Evolutionary conservation across 169 alveolate genomes (phyloP), one percentile per base, ranked within the genome.

Genomic region (Cryptosporidium sp.): DNA sequence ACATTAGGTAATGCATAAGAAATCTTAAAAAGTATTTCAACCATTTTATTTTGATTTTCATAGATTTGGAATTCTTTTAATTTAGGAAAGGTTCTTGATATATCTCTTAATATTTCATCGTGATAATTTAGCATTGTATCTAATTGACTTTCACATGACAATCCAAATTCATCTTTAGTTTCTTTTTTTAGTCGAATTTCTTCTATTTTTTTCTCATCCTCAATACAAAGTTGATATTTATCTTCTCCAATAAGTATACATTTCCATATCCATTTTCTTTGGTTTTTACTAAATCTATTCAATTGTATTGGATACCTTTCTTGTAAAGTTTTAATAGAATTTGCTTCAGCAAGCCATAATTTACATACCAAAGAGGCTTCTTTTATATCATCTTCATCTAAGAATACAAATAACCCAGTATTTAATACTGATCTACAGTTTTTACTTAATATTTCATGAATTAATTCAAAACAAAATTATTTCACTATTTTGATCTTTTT

Each of bases 271-370:
- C 75, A 61, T 26, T 23, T 37, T 50, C 89, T 80, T 48, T 80
- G 51, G 8, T 39, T 65, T 21, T 26, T 43, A 33, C 35, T 37
- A 65, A 80, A 80, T 16, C 12, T 43, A 62, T 80, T 62, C 2
- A 80, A 61, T 39, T 55, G 51, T 4, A 80, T 59, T 16, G 89
- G 89, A 45, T 80, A 80, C 45, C 89, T 61, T 37, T 37, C 39
- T 50, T 80, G 89, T 3, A 43, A 26, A 10, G 68, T 31, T 26
- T 65, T 48, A 4, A 80, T 55, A 18, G 89, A 80, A 0, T 80
- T 80, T 0, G 75, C 89, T 33, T 80, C 89, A 1, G 89, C 89
- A 80, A 61, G 62, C 89, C 89, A 80, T 26, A 80, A 35, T 39
- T 80, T 80, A 33, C 89, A 80, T 12, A 80, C 89, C 50, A 80